phyloP scores from a whole-genome alignment of 257 asterid genomes.

The Phtheirospermum japonicum region DNA sequence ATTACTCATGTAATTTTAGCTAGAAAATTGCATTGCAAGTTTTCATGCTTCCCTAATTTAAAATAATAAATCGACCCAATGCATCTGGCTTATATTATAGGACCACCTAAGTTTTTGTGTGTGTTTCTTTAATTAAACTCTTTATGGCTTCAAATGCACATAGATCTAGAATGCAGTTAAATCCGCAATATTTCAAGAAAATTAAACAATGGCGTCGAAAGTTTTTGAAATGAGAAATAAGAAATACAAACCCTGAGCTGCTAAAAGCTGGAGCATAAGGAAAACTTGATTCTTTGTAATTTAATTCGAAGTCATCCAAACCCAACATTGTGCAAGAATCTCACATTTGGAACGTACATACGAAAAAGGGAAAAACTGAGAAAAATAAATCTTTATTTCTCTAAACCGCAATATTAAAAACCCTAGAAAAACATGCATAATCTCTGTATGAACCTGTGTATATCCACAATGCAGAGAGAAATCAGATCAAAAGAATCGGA shows the following conservation, averaged over 20 bases:
- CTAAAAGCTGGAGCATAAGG: slow-evolving; percentile 5
- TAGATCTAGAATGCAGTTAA: slow-evolving; percentile 27
- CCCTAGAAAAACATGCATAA: slow-evolving; percentile 30
- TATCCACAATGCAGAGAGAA: slow-evolving; percentile 29
- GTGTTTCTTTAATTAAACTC: too few relatives aligned
- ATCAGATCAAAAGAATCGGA: slow-evolving; percentile 27
- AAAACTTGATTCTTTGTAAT: slow-evolving; percentile 2
- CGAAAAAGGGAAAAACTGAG: background rate
- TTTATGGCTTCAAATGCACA: slow-evolving; percentile 20
- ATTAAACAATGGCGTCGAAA: background rate
- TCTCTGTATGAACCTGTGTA: slow-evolving; percentile 32
- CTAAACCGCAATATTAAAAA: slow-evolving; percentile 21
- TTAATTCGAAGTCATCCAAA: slow-evolving; percentile 21
- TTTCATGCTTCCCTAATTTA: slow-evolving; percentile 7
- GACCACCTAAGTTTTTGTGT: too few relatives aligned
- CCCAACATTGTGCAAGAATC: slow-evolving; percentile 30
- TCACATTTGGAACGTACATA: slow-evolving; percentile 15
- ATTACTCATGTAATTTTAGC: too few relatives aligned
- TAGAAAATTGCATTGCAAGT: slow-evolving; percentile 14
- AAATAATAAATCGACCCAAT: slow-evolving; percentile 1
- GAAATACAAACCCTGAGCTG: slow-evolving; percentile 14
- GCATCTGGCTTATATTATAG: too few relatives aligned
- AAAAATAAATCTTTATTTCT: background rate
- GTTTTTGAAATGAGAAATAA: background rate
- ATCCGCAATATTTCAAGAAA: slow-evolving; percentile 14